A percentile compares a stretch with the other conserved stretches of the same genome.
These are phyloP conservation scores for Solanum virginianum DNA, from an alignment of 257 asterid genomes.

Conservation along the genomic window DNA sequence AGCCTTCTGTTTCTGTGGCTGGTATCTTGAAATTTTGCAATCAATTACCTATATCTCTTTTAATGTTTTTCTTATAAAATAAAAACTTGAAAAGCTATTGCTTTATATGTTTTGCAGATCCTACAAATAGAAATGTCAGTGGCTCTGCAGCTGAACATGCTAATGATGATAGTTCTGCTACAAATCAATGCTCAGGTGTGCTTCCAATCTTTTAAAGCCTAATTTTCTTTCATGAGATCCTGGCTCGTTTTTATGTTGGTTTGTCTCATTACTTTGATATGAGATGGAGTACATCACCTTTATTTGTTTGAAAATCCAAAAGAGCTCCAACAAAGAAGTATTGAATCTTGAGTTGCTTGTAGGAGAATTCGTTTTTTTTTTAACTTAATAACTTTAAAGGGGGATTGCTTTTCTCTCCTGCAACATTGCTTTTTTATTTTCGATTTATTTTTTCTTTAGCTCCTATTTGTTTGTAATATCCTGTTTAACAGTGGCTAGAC, in stretches of 20 bases:
- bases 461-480: not conserved
- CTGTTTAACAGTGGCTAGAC: not conserved
- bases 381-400: no score
- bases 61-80: not conserved
- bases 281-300: not conserved
- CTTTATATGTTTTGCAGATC: conserved; percentile 20
- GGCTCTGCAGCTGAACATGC: conserved; percentile 26
- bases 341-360: not conserved
- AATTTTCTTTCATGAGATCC: not conserved
- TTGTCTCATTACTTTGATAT: not conserved
- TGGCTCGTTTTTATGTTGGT: not conserved
- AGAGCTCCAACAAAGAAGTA: not conserved
- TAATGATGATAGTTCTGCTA: conserved; percentile 27
- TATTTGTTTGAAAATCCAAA: not conserved
- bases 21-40: conserved; percentile 20
- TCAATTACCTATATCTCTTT: not conserved
- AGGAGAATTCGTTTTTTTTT: no score
- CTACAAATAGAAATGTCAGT: conserved; percentile 13
- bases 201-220: not conserved
- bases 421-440: not conserved
- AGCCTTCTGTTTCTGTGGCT: conserved; percentile 24
- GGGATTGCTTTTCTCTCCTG: not conserved
- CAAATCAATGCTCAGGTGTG: conserved; percentile 44
- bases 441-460: not conserved
- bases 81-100: not conserved